Base-by-base conservation (phyloP, 2,329 filamentous ascomycete species). In the Daldinia eschscholtzii region DNA sequence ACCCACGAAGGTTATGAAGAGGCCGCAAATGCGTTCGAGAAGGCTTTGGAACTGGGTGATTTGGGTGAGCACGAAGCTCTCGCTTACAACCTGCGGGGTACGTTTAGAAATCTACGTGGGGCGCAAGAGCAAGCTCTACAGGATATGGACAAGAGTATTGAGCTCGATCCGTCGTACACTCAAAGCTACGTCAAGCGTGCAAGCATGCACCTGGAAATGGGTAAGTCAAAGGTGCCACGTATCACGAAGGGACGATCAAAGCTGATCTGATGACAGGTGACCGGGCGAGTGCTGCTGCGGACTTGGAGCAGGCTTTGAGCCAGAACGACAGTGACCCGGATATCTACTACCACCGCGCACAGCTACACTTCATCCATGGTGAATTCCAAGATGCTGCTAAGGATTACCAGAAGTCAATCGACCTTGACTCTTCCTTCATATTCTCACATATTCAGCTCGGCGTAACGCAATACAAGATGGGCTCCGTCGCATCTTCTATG, bases 391-490 rank as follows among this genome's bases (percentile, higher is more conserved):
- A 97, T 74, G 96, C 96, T 4, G 94, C 96, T 67, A 97, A 97
- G 84, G 96, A 99, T 83, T 99, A 99, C 84, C 96, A 99, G 81
- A 98, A 97, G 84, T 98, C 96, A 2, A 99, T 99, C 77, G 96
- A 99, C 76, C 88, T 99, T 33, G 96, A 99, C 85, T 88, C 90
- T 75, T 91, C 93, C 74, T 99, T 99, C 82, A 99, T 99, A 84
- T 99, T 97, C 88, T 98, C 95, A 6, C 96, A 99, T 84, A 99
- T 99, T 77, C 96, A 99, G 83, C 92, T 99, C 48, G 96, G 96
- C 80, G 96, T 99, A 59, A 99, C 96, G 57, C 96, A 99, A 83
- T 99, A 99, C 87, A 99, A 99, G 90, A 97, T 98, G 92, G 96
- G 96, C 74, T 97, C 93, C 33, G 92, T 99, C 65, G 96, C 96